Conservation (phyloP, 306 rosid species). For the Vigna unguiculata region DNA sequence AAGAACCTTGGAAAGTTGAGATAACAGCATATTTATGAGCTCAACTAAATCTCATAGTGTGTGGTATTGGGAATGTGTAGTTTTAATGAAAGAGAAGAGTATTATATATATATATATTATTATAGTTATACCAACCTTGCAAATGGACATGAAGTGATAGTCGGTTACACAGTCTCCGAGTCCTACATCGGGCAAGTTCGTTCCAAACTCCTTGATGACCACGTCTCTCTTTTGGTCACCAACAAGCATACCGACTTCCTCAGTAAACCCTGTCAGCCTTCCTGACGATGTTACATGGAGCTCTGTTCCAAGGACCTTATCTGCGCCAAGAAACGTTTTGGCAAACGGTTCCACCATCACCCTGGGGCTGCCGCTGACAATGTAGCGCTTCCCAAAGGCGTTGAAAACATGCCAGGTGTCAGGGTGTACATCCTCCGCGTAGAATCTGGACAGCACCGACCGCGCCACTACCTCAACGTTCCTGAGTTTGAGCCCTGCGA, state of each 20-base stretch:
- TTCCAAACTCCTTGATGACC: constrained; percentile 65
- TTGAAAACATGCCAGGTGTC: constrained; percentile 82
- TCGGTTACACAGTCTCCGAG: constrained; percentile 84
- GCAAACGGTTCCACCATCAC: constrained; percentile 86
- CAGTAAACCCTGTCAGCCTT: constrained; percentile 73
- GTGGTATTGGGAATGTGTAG: too few relatives aligned
- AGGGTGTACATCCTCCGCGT: constrained; percentile 87
- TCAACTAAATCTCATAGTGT: too few relatives aligned
- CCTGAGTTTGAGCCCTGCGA: constrained; percentile 62
- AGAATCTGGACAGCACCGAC: constrained; percentile 79
- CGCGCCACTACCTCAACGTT: constrained; percentile 71
- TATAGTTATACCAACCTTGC: constrained; percentile 77
- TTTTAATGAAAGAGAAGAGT: not conserved
- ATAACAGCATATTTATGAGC: too few relatives aligned
- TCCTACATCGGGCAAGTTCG: constrained; percentile 76
- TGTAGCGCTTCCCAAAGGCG: constrained; percentile 71
- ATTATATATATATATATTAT: not conserved
- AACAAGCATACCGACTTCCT: constrained; percentile 76
- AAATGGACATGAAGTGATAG: constrained; percentile 85
- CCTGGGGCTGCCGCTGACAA: constrained; percentile 78
- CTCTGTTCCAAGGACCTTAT: constrained; percentile 89
- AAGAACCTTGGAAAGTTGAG: too few relatives aligned
- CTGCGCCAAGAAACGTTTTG: constrained; percentile 68
- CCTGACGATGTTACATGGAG: constrained; percentile 62
- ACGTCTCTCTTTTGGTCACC: constrained; percentile 71